Base-by-base conservation (phyloP, 163 green algal species). In the Scenedesmus sp. region DNA sequence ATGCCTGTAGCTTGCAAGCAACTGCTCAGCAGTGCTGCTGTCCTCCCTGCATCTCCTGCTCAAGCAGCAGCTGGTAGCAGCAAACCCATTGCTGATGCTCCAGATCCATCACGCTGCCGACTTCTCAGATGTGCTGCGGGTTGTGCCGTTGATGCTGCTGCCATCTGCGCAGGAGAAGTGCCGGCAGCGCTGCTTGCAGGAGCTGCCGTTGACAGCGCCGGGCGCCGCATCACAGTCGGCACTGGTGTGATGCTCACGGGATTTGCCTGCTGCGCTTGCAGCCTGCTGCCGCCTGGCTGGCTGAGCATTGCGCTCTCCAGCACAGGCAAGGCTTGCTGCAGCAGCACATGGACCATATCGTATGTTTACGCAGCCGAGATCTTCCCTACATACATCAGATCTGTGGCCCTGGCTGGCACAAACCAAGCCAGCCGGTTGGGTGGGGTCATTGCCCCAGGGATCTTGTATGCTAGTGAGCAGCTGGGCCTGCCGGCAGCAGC, bases 341-440 rank as follows among this genome's bases (percentile, higher is more conserved):
- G 65, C 44, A 44, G 85, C 43, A 83, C 68, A 20, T 89, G 85
- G 85, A 89, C 65, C 44, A 83, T 89, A 7, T 53, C 65, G 2
- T 85, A 85, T 20, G 30, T 84, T 0, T 90, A 90, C 43, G 72
- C 70, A n/a, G 85, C 70, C 43, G 85, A 90, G 85, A 51, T 89
- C 42, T 78, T 87, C 53, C 82, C 82, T 12, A 87, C 82, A 35
- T 56, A 18, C 82, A 78, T 87, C 35, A 87, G 82, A 33, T 83
- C 85, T 20, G 70, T 53, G 6, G 88, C 88, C 20, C 44, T 92
- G 0, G 81, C 70, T 44, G 37, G 79, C n/a, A 68, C 33, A 7
- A 88, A 89, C 30, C 88, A 89, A 53, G 88, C 61, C 44, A 70
- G 59, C 42, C 61, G 88, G 12, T 43, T 89, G 44, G 88, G 81